Conservation (phyloP, 31 red algal genomes). For the Porphyra umbilicalis region DNA sequence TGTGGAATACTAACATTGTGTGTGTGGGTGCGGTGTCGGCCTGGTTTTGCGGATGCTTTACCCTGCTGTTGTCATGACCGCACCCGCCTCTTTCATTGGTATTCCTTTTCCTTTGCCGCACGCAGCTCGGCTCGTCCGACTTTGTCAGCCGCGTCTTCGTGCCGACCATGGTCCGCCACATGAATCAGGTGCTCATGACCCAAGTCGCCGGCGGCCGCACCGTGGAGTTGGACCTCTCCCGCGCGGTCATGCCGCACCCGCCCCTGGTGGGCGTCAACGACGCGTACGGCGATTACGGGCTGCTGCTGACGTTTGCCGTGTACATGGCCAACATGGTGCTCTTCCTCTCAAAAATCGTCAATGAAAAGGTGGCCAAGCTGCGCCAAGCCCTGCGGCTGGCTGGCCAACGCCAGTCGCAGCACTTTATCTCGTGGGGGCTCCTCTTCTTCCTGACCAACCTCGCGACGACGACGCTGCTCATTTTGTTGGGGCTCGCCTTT, state of each 20-base stretch:
- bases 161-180: slow-evolving; percentile 78
- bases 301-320: slow-evolving; percentile 60
- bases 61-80: background rate
- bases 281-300: slow-evolving; percentile 55
- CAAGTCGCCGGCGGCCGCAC: slow-evolving; percentile 17
- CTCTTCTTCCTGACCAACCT: slow-evolving; percentile 50
- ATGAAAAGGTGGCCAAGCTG: slow-evolving; percentile 77
- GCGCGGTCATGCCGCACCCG: slow-evolving; percentile 88
- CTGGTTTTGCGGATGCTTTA: no score
- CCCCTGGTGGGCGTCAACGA: slow-evolving; percentile 35
- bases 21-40: no score
- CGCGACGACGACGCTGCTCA: slow-evolving; percentile 54
- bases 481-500: slow-evolving; percentile 78
- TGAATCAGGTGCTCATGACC: slow-evolving; percentile 81
- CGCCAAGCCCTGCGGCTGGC: slow-evolving; percentile 72
- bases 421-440: slow-evolving; percentile 73
- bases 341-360: slow-evolving; percentile 72
- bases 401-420: slow-evolving; percentile 73
- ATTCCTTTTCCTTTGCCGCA: background rate
- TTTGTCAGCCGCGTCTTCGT: slow-evolving; percentile 56
- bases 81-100: background rate
- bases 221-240: slow-evolving; percentile 41
- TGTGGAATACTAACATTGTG: no score
- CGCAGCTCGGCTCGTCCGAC: slow-evolving; percentile 16
- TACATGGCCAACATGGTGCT: slow-evolving; percentile 79